Evolutionary conservation across 768 basidiomycete species (phyloP), one percentile per base, ranked within the genome.

Genomic region (Kwoniella botswanensis): DNA sequence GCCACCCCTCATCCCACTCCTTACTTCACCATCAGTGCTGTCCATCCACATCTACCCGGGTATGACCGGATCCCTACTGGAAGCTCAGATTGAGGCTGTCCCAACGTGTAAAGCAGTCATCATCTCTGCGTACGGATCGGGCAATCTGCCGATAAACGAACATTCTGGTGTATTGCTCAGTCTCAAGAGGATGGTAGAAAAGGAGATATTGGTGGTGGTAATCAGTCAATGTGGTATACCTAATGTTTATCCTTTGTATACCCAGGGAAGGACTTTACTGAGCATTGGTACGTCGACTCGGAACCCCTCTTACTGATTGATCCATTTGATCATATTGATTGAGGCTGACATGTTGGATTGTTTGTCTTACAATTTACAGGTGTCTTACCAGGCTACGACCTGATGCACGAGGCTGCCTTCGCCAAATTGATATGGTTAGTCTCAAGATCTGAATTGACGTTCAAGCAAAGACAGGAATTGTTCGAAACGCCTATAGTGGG

Each of bases 381-480:
- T 15, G 79, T 80, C 2, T 56, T 76, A 29, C 79, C 79, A 22
- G 79, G 79, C 10, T 77, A 80, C 66, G 79, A 80, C 65, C 66
- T 80, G 18, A 80, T 77, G 21, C 79, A 80, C 72, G 79, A 80
- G 68, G 79, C 79, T 18, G 79, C 79, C 3, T 80, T 80, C 35
- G 79, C 79, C 5, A 80, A 80, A 70, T 71, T 80, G 6, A 63
- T 80, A 3, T 80, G 79, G 79, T 68, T 80, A 12, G 79, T 80
- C 21, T 75, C 74, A 15, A 58, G 76, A 52, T 72, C 76, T 53
- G 77, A 80, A 54, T 64, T 80, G 4, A 71, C 68, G 7, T 80
- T 80, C 72, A 72, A 70, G 54, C 62, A 80, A 58, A 63, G 77
- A 43, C 79, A 80, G 53, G 71, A 72, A 56, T 42, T 77, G 58